Conservation (phyloP, 2,329 filamentous ascomycete species). For the Sporothrix sp. region DNA sequence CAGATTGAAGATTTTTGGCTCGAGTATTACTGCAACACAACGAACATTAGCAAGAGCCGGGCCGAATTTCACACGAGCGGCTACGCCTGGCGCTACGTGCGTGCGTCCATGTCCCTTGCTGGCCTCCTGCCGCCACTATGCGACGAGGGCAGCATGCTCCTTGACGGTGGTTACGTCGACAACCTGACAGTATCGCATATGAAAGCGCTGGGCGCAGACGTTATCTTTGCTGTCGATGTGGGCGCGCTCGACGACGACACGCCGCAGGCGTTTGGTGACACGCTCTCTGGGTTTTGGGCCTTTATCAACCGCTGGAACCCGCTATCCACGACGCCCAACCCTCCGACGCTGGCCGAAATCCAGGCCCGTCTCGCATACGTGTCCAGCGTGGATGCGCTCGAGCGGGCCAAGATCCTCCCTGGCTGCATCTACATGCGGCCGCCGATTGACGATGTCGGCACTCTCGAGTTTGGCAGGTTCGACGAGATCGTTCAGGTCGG, state of each 20-base stretch:
- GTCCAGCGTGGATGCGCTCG: conserved; percentile 84
- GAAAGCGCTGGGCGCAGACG: conserved; percentile 85
- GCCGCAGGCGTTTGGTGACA: conserved; percentile 88
- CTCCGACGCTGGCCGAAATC: conserved; percentile 89
- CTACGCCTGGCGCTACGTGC: conserved; percentile 94
- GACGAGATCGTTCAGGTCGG: conserved; percentile 92
- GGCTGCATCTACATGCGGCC: conserved; percentile 96
- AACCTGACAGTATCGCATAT: conserved; percentile 96
- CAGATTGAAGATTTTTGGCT: conserved; percentile 99
- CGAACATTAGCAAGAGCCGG: conserved; percentile 91
- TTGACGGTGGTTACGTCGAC: conserved; percentile 95
- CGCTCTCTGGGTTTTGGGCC: conserved; percentile 89
- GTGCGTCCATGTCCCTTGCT: conserved; percentile 93
- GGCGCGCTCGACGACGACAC: conserved; percentile 85
- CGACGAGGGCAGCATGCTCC: conserved; percentile 91
- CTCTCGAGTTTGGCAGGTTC: conserved; percentile 92
- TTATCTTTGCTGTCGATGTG: conserved; percentile 93
- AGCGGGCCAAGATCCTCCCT: conserved; percentile 80
- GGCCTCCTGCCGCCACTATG: conserved; percentile 88
- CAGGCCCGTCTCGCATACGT: conserved; percentile 93
- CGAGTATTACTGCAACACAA: conserved; percentile 98
- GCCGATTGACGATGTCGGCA: conserved; percentile 86
- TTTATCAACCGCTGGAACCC: conserved; percentile 96
- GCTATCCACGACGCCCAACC: conserved; percentile 79
- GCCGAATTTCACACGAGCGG: conserved; percentile 90